Evolutionary conservation across 2,329 filamentous ascomycete species (phyloP).

Genomic region (Ophiostoma montium): DNA sequence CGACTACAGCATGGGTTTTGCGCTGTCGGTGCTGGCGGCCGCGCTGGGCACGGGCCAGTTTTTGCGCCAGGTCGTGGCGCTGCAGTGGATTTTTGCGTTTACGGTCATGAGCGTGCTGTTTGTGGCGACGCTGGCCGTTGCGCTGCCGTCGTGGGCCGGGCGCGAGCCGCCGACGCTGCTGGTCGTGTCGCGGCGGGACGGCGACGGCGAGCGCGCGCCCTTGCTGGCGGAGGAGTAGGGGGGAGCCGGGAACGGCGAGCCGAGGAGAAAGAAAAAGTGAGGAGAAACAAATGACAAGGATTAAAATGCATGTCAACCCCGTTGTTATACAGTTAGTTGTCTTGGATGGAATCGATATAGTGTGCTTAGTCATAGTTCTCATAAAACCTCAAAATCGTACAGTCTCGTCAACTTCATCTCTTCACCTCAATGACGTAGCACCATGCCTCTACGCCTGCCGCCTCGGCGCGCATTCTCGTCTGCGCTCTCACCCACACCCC

Average conservation of each 20-base stretch:
- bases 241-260: background rate
- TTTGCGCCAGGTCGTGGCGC: conserved; percentile 53
- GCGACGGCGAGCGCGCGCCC: conserved; percentile 48
- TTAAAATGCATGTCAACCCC: too few species aligned
- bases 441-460: too few species aligned
- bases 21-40: conserved; percentile 56
- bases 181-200: conserved; percentile 14
- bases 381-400: too few species aligned
- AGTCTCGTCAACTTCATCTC: too few species aligned
- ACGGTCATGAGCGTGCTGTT: conserved; percentile 66
- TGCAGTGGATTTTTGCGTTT: conserved; percentile 92
- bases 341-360: too few species aligned
- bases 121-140: conserved; percentile 49
- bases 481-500: background rate
- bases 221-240: conserved; percentile 34
- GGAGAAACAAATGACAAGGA: too few species aligned
- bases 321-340: too few species aligned
- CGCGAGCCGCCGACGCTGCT: conserved; percentile 26
- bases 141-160: conserved; percentile 49
- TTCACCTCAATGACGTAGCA: too few species aligned
- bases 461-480: background rate
- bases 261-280: too few species aligned
- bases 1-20: conserved; percentile 67
- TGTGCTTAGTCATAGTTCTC: too few species aligned
- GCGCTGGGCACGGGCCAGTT: conserved; percentile 70